phyloP scores from a whole-genome alignment of 208 protist genomes.

The Wallacemonas sp. region DNA sequence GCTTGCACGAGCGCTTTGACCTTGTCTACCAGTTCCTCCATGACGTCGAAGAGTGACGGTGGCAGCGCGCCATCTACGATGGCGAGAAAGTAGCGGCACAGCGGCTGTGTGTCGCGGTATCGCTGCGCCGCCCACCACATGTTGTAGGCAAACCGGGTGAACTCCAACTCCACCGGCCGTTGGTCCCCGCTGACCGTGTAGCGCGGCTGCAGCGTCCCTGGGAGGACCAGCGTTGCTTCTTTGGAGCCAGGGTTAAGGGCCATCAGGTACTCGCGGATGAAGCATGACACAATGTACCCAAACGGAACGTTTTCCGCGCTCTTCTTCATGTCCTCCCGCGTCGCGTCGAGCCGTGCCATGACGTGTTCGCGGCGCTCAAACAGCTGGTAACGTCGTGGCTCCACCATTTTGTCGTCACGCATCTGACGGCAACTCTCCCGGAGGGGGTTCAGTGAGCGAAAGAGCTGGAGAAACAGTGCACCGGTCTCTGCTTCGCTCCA shows the following conservation, averaged over 20 bases:
- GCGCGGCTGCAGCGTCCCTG: constrained; percentile 31
- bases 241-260: constrained; percentile 28
- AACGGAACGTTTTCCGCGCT: constrained; percentile 56
- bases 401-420: constrained; percentile 69
- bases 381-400: constrained; percentile 51
- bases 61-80: constrained; percentile 58
- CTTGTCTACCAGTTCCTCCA: constrained; percentile 25
- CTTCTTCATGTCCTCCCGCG: constrained; percentile 48
- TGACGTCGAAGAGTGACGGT: constrained; percentile 46
- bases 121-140: constrained; percentile 63
- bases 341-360: constrained; percentile 37
- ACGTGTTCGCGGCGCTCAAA: constrained; percentile 46
- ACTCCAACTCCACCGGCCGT: constrained; percentile 54
- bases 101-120: constrained; percentile 53
- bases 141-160: constrained; percentile 70
- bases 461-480: constrained; percentile 53
- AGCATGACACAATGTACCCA: constrained; percentile 57
- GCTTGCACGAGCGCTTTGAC: constrained; percentile 30
- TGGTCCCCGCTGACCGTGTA: constrained; percentile 26
- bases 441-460: constrained; percentile 33
- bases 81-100: constrained; percentile 65
- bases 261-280: constrained; percentile 35
- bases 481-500: constrained; percentile 49
- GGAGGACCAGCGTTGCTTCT: constrained; percentile 26
- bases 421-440: constrained; percentile 31